Percentiles rank a stretch among this genome's conserved stretches.
Evolutionary conservation across 495 filamentous ascomycete genomes (phyloP).

Genomic region (Mytilinidion resinicola): DNA sequence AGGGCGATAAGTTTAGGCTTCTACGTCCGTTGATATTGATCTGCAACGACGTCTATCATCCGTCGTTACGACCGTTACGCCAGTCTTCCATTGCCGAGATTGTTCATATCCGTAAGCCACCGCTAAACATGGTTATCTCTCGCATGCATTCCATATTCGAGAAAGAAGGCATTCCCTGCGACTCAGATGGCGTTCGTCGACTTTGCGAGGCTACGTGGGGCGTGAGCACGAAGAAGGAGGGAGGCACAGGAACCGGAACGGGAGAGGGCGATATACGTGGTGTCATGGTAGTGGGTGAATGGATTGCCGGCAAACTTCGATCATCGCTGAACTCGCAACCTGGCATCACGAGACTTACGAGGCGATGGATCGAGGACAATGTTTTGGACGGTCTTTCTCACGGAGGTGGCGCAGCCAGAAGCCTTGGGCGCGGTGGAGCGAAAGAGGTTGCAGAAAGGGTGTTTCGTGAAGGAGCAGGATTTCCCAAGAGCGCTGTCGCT

Average conservation of each 20-base stretch:
- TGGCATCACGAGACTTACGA: constrained; percentile 51
- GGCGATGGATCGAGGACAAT: constrained; percentile 76
- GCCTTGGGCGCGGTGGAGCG: constrained; percentile 66
- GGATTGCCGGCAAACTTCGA: constrained; percentile 77
- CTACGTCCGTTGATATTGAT: constrained; percentile 85
- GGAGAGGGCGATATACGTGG: constrained; percentile 88
- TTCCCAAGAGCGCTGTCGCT: constrained; percentile 49
- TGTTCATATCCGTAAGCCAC: constrained; percentile 85
- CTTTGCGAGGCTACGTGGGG: constrained; percentile 92
- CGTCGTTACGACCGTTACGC: constrained; percentile 76
- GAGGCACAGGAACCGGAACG: constrained; percentile 47
- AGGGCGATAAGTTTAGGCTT: constrained; percentile 74
- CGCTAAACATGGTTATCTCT: constrained; percentile 75
- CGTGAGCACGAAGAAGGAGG: constrained; percentile 59
- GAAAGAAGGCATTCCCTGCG: constrained; percentile 77
- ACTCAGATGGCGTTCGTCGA: constrained; percentile 78
- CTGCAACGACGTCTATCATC: constrained; percentile 96
- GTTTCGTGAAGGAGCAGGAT: constrained; percentile 81
- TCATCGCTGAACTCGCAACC: constrained; percentile 39
- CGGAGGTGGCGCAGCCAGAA: constrained; percentile 70
- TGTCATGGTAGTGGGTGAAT: constrained; percentile 89
- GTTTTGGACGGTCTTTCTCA: constrained; percentile 63
- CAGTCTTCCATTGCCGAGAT: constrained; percentile 78
- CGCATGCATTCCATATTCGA: constrained; percentile 77
- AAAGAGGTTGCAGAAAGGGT: constrained; percentile 80